Base-by-base conservation (phyloP, 306 rosid species). In the Astragalus glycyphyllos region DNA sequence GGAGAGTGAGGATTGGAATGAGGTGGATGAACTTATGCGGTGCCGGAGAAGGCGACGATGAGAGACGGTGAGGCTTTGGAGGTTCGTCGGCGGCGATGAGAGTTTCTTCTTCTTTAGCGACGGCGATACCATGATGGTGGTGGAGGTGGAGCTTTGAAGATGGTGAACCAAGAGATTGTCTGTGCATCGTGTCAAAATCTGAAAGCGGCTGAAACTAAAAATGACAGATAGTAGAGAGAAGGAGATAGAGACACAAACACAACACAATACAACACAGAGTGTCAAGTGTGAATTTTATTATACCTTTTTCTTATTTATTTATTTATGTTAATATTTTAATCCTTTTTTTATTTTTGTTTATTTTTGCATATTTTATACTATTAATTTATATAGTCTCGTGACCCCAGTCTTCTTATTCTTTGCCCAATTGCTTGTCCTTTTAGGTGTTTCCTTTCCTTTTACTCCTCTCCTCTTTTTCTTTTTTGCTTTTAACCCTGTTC, bases 81-180 rank as follows among this genome's bases (percentile, higher is more conserved):
- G 89, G 78, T 77, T 92, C 50, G 79, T 79, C 57, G 84, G 82
- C 57, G 84, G 82, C 81, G 49, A 44, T 46, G 42, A 74, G 40
- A 6, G 66, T 65, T 16, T 84, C 88, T 31, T 69, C 76, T 81
- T 72, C 4, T 67, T 7, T 38, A 54, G 38, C 78, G 57, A 46
- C 76, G 84, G 66, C 31, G 11, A 7, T 8, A 11, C 85, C 87
- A 80, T 86, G 84, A 80, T 77, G 58, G 74, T 84, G 55, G 77
- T 86, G 87, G 82, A 47, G 58, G 76, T 86, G 89, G 80, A 80
- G 87, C 92, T 91, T 94, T 11, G 90, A 80, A 37, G 81, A 76
- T 1, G 97, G 96, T 8, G 97, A 95, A 17, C 96, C 92, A 37
- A 95, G 84, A 11, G 99, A 95, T 68, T 91, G 99, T 50, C 99